phyloP scores from a whole-genome alignment of 2,329 filamentous ascomycete species.

The Xylaria sp. region DNA sequence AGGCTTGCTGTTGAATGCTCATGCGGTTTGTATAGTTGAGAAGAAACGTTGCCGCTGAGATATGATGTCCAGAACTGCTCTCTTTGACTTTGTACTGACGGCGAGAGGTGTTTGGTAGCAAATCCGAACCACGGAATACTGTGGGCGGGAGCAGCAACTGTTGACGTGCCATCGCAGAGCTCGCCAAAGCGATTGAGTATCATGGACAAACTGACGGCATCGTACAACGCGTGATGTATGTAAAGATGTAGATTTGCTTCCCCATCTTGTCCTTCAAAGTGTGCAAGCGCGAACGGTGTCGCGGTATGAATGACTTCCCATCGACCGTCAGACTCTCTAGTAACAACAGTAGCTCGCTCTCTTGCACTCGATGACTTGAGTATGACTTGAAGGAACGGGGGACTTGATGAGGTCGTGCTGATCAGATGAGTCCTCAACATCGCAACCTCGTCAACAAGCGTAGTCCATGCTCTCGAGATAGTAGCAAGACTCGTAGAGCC shows the following conservation, averaged over 20 bases:
- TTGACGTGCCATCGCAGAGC: conserved; percentile 19
- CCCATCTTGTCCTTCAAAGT: conserved; percentile 14
- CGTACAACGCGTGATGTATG: conserved; percentile 85
- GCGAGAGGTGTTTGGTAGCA: conserved; percentile 20
- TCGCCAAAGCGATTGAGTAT: conserved; percentile 46
- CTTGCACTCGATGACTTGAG: conserved; percentile 36
- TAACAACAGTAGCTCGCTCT: conserved; percentile 24
- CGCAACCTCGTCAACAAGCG: conserved; percentile 49
- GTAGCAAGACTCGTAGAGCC: conserved; percentile 34
- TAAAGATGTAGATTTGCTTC: conserved; percentile 43
- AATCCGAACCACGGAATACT: conserved; percentile 26
- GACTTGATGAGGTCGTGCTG: conserved; percentile 39
- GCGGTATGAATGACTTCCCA: conserved; percentile 23
- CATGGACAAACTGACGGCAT: conserved; percentile 69
- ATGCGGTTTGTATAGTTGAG: neutral
- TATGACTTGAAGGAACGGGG: conserved; percentile 61
- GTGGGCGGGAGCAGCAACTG: neutral
- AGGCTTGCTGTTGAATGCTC: neutral
- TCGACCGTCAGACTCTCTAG: conserved; percentile 18
- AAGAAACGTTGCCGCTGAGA: conserved; percentile 29
- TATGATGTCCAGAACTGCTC: conserved; percentile 45
- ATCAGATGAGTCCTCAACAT: conserved; percentile 67
- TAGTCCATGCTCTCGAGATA: conserved; percentile 57
- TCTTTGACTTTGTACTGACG: conserved; percentile 16
- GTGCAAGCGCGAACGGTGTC: conserved; percentile 28